A percentile compares a stretch with the other conserved stretches of the same genome.
phyloP scores from a whole-genome alignment of 2,329 filamentous ascomycete genomes.

The Pseudogymnoascus sp. region DNA sequence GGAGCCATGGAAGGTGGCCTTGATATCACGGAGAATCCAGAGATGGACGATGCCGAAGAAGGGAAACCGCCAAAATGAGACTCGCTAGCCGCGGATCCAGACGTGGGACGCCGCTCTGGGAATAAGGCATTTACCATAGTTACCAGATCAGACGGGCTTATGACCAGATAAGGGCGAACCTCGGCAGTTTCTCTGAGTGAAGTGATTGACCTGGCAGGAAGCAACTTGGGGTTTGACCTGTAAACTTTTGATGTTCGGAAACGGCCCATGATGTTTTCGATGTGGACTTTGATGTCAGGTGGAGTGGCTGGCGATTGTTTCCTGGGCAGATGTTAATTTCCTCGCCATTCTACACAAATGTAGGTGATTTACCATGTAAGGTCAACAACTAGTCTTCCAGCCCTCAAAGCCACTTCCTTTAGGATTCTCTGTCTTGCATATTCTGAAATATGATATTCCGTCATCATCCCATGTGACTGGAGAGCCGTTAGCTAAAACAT shows the following conservation, averaged over 20 bases:
- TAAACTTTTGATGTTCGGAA: slow-evolving; percentile 43
- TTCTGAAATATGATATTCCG: slow-evolving; percentile 87
- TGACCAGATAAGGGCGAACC: slow-evolving; percentile 70
- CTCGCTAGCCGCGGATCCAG: slow-evolving; percentile 40
- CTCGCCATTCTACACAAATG: slow-evolving; percentile 3
- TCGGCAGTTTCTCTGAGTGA: slow-evolving; percentile 69
- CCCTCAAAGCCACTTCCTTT: slow-evolving; percentile 71
- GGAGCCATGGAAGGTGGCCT: slow-evolving; percentile 45
- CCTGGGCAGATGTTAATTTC: slow-evolving; percentile 26
- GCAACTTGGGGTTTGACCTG: slow-evolving; percentile 47
- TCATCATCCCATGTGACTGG: slow-evolving; percentile 58
- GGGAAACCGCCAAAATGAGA: slow-evolving; percentile 52
- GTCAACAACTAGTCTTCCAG: slow-evolving; percentile 72
- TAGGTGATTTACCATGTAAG: slow-evolving; percentile 53
- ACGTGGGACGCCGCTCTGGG: slow-evolving; percentile 62
- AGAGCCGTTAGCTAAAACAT: slow-evolving; percentile 16
- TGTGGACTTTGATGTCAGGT: slow-evolving; percentile 56
- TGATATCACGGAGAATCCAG: slow-evolving; percentile 52
- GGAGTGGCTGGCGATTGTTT: slow-evolving; percentile 57
- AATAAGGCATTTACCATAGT: slow-evolving; percentile 79
- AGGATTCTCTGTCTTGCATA: slow-evolving; percentile 78
- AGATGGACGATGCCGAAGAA: slow-evolving; percentile 63
- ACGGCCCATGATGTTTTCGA: slow-evolving; percentile 63
- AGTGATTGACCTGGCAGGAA: slow-evolving; percentile 65
- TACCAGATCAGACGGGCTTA: slow-evolving; percentile 71